phyloP scores from a whole-genome alignment of 805 yeast species.

The Isabelozyma gotoi region DNA sequence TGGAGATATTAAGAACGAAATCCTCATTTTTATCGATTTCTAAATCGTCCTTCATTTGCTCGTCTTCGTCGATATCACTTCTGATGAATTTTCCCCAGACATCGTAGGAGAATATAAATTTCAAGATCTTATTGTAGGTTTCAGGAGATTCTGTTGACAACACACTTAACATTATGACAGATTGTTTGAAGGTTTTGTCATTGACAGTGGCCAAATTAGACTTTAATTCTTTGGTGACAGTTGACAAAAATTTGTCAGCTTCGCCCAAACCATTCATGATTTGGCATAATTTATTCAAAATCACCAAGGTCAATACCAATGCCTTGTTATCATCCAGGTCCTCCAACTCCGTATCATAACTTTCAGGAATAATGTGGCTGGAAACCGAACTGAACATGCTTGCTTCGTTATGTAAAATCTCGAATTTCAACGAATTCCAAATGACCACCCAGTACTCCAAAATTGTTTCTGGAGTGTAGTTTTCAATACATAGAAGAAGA shows the following conservation, averaged over 20 bases:
- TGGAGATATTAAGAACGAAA: slow-evolving; percentile 45
- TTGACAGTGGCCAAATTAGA: slow-evolving; percentile 50
- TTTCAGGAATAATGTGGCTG: slow-evolving; percentile 23
- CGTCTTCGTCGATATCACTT: slow-evolving; percentile 11
- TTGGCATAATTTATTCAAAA: slow-evolving; percentile 39
- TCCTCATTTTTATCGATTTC: slow-evolving; percentile 16
- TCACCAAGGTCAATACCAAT: slow-evolving; percentile 35
- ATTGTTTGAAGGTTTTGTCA: slow-evolving; percentile 58
- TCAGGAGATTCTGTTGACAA: slow-evolving; percentile 48
- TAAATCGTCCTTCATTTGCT: slow-evolving; percentile 2
- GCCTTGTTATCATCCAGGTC: slow-evolving; percentile 37
- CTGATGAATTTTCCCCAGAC: slow-evolving; percentile 42
- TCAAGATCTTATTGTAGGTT: slow-evolving; percentile 50
- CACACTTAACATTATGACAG: slow-evolving; percentile 58
- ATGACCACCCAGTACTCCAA: slow-evolving; percentile 65
- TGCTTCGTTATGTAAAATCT: slow-evolving; percentile 74
- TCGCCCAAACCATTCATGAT: slow-evolving; percentile 25
- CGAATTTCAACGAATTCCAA: slow-evolving; percentile 89
- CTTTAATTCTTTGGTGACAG: slow-evolving; percentile 46
- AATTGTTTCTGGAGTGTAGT: slow-evolving; percentile 50
- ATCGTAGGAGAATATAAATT: slow-evolving; percentile 29
- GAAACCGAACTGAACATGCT: slow-evolving; percentile 14
- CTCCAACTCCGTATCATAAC: slow-evolving; percentile 21
- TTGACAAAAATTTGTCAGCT: slow-evolving; percentile 38
- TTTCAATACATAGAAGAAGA: slow-evolving; percentile 52